phyloP scores from a whole-genome alignment of 2,329 filamentous ascomycete genomes.

The Fusarium guadeloupense region DNA sequence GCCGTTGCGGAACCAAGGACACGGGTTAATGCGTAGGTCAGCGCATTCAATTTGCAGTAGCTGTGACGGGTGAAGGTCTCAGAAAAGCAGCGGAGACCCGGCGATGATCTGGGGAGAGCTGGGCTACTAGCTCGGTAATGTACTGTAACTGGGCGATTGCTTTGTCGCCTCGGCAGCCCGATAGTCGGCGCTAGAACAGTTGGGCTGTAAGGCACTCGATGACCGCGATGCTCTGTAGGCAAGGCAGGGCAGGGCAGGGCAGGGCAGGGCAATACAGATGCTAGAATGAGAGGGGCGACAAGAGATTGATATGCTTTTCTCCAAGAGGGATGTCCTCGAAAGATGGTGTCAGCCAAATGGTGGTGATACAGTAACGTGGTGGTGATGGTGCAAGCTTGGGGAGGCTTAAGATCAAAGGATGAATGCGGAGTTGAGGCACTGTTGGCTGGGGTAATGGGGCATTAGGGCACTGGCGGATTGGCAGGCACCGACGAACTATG shows the following conservation, averaged over 20 bases:
- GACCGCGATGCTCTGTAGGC: constrained; percentile 12
- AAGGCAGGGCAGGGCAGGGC: neutral
- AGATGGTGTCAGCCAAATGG: constrained; percentile 37
- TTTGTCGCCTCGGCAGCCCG: constrained; percentile 34
- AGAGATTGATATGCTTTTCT: constrained; percentile 40
- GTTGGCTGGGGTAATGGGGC: constrained; percentile 9
- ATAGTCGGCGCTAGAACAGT: constrained; percentile 33
- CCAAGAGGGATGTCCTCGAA: constrained; percentile 15
- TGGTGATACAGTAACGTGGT: constrained; percentile 22
- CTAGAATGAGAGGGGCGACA: constrained; percentile 17
- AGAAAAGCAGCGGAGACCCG: constrained; percentile 19
- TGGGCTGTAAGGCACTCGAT: constrained; percentile 27
- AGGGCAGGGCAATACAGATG: constrained; percentile 2
- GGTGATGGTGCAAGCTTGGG: constrained; percentile 13
- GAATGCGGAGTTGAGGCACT: constrained; percentile 17
- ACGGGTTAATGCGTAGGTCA: constrained; percentile 3
- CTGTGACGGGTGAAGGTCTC: constrained; percentile 24
- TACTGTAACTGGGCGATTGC: constrained; percentile 37
- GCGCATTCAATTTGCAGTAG: constrained; percentile 18
- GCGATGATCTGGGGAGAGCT: constrained; percentile 42
- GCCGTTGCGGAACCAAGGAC: constrained; percentile 12
- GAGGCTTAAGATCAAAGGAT: constrained; percentile 11
- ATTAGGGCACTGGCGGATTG: constrained; percentile 15
- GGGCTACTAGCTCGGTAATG: constrained; percentile 38
- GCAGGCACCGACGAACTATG: constrained; percentile 15